These are phyloP conservation scores for Tremella mesenterica DNA, from an alignment of 768 basidiomycete species.

Conservation along the genomic window DNA sequence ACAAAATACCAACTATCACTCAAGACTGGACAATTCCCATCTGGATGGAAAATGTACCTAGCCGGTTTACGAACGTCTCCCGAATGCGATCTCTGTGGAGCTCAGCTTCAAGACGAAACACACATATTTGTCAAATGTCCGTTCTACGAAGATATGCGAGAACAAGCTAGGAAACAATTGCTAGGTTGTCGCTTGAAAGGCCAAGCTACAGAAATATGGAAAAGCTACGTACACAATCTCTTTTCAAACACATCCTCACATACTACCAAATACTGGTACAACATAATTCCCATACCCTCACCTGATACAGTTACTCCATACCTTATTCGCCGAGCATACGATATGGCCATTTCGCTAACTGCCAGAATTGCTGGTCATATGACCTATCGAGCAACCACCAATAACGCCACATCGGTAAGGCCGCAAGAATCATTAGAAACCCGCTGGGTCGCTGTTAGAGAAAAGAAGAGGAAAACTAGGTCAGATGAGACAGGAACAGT, in stretches of 20 bases:
- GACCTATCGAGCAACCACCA: too few relatives aligned
- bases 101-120: background rate
- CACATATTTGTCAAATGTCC: conserved; percentile 10
- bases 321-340: background rate
- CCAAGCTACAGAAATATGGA: too few relatives aligned
- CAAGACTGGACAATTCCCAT: background rate
- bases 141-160: background rate
- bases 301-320: background rate
- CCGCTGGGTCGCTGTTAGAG: too few relatives aligned
- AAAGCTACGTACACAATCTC: background rate
- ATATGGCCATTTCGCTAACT: background rate
- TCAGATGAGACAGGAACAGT: too few relatives aligned
- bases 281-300: background rate
- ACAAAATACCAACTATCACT: background rate
- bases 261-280: background rate
- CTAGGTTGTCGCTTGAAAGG: background rate
- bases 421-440: too few relatives aligned
- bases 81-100: background rate
- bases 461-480: too few relatives aligned
- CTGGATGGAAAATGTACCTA: background rate
- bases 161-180: background rate
- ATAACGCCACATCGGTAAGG: too few relatives aligned
- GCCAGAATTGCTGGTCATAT: background rate
- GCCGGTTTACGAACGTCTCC: background rate
- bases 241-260: background rate